Evolutionary conservation across 139 green algal species (phyloP), one percentile per base, ranked within the genome.

Genomic region (Zygnema circumcarinatum): DNA sequence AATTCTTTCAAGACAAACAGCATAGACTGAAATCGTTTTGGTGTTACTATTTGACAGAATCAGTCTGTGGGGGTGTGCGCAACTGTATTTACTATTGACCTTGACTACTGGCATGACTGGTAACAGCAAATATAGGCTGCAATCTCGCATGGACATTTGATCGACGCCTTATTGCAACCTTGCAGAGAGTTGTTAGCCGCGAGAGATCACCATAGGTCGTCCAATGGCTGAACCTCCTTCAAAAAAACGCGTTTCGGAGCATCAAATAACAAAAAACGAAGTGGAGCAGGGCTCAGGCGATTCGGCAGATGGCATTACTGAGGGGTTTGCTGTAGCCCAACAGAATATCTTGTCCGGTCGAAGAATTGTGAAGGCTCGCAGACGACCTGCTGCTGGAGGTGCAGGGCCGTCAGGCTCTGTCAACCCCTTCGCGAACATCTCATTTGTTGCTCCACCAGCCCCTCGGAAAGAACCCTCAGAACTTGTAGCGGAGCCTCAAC

Each of bases 211-310:
- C n/a, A n/a, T n/a, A n/a, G n/a, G n/a, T n/a, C n/a, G n/a, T n/a
- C n/a, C 54, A 25, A 79, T 21, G 72, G 21, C 72, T 32, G 79
- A 74, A n/a, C 83, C 83, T 42, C 21, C 42, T 56, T 32, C 32
- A n/a, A 90, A 90, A 80, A 90, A 90, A 80, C 79, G 86, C 1
- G 52, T 53, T 38, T 78, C 86, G 36, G 86, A 90, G 20, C 56
- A 52, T 35, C 86, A 90, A 68, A 74, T 90, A 38, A 90, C 86
- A 11, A 89, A 89, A 36, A 76, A 89, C 41, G 84, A 84, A 7
- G 84, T 86, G 1, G 42, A 78, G 39, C 38, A 74, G 33, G 74
- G 76, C 39, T 25, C 42, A 20, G 16, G 68, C 72, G 38, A 31
- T 22, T 73, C 25, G 16, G 83, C 74, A n/a, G 83, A 75, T 41